phyloP scores from a whole-genome alignment of 2,329 filamentous ascomycete genomes.

The Calonectria pseudoturangicola region DNA sequence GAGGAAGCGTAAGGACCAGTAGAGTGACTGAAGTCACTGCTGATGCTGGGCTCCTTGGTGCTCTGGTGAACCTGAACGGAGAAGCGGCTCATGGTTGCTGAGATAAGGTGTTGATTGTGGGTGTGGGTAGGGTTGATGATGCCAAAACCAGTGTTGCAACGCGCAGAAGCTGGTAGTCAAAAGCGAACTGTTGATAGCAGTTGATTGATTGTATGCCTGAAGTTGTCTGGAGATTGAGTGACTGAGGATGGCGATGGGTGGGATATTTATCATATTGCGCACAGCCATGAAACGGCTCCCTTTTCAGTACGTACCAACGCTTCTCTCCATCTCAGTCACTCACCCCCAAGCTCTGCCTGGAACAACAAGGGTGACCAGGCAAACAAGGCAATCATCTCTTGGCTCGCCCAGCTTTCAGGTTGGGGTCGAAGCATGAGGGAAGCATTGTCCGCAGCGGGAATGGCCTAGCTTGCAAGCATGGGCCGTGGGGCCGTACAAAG shows the following conservation, averaged over 20 bases:
- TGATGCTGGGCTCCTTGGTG: conserved; percentile 54
- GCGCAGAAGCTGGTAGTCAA: neutral
- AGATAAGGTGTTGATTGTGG: conserved; percentile 38
- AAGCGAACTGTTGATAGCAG: neutral
- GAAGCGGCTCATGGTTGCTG: conserved; percentile 52
- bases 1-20: conserved; percentile 55
- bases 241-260: conserved; percentile 28
- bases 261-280: conserved; percentile 32
- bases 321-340: conserved; percentile 10
- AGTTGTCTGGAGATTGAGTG: neutral
- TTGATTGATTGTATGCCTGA: conserved; percentile 1
- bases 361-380: conserved; percentile 20
- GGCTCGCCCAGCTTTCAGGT: conserved; percentile 11
- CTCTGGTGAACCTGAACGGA: conserved; percentile 60
- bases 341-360: conserved; percentile 4
- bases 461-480: conserved; percentile 25
- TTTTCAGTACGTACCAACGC: conserved; percentile 28
- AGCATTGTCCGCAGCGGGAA: conserved; percentile 16
- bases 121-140: conserved; percentile 33
- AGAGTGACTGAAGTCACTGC: conserved; percentile 54
- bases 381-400: conserved; percentile 27
- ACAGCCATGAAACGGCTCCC: conserved; percentile 10
- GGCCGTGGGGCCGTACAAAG: conserved; percentile 10
- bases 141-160: conserved; percentile 17
- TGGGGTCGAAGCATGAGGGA: conserved; percentile 21